Evolutionary conservation across 2,329 filamentous ascomycete genomes (phyloP), one percentile per base, ranked within the genome.

Genomic region (Pyricularia pennisetigena): DNA sequence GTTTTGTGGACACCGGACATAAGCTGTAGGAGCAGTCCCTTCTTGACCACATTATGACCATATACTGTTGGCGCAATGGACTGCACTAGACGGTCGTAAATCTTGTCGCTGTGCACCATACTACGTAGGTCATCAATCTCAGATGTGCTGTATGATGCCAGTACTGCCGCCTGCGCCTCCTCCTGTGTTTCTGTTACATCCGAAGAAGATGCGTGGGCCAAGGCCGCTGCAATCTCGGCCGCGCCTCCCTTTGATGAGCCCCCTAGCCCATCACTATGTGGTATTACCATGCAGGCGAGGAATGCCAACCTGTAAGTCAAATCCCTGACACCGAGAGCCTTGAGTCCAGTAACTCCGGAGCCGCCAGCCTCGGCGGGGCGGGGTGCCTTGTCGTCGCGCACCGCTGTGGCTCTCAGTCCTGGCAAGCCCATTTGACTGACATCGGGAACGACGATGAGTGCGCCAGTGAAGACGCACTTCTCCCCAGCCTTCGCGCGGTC

Each of bases 1-100:
- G 87, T 86, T 78, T 99, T 99, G 79, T 89, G 88, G 2, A 99
- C 92, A 82, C 95, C 95, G n/a, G 93, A 92, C 86, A 99, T 93
- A 64, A 99, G 84, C 78, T 99, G 95, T 61, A 99, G 84, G 8
- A 99, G 85, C 28, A 99, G 83, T 32, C 95, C 95, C 79, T 99
- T 99, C 82, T 99, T 99, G 75, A 99, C 94, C 69, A 97, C 93
- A 70, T 95, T 93, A 76, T 99, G 95, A 16, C 95, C 95, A 74
- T 97, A 99, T 3, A 99, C 94, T 85, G 94, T 99, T 1, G 95
- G 95, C 1, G 95, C 95, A 64, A 99, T 89, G 0, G 94, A 97
- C 74, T 97, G 92, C 49, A 99, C 93, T 10, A 99, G 83, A 29
- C 94, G 88, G 73, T 92, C 90, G 81, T 97, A 99, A 73, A 98